These are phyloP conservation scores for Brassica balearica DNA, from an alignment of 441 rosid species.

Conservation along the genomic window DNA sequence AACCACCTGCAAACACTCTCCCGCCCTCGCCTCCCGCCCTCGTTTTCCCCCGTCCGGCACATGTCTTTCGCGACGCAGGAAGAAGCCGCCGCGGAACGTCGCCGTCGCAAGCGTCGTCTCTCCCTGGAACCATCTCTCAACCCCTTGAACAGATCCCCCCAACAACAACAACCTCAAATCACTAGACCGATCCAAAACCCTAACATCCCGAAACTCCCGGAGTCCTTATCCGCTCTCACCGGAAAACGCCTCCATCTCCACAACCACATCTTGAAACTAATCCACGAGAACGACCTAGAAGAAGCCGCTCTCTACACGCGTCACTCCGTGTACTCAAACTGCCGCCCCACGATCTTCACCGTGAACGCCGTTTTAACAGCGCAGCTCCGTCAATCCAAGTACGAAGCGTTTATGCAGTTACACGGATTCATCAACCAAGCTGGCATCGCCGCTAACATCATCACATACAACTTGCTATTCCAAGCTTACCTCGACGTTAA, in stretches of 20 bases:
- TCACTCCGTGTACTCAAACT: constrained; percentile 89
- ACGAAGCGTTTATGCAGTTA: constrained; percentile 73
- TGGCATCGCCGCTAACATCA: constrained; percentile 74
- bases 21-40: constrained; percentile 35
- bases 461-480: constrained; percentile 74
- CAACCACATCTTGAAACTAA: constrained; percentile 67
- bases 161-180: constrained; percentile 46
- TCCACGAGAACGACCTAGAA: constrained; percentile 78
- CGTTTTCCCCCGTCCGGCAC: constrained; percentile 48
- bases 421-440: constrained; percentile 83
- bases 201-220: constrained; percentile 79
- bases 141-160: constrained; percentile 63
- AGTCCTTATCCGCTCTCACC: constrained; percentile 64
- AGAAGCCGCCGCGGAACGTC: constrained; percentile 90
- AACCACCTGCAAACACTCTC: constrained; percentile 53
- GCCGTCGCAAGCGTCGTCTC: constrained; percentile 83
- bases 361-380: constrained; percentile 86
- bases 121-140: constrained; percentile 84
- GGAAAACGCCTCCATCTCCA: constrained; percentile 90
- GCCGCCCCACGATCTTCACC: constrained; percentile 82
- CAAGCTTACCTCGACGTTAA: constrained; percentile 83
- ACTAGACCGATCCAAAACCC: constrained; percentile 74
- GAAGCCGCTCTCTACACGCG: constrained; percentile 91
- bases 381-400: constrained; percentile 76
- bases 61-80: constrained; percentile 79